Evolutionary conservation across 768 basidiomycete species (phyloP), one percentile per base, ranked within the genome.

Genomic region (Boletus barrowsii): DNA sequence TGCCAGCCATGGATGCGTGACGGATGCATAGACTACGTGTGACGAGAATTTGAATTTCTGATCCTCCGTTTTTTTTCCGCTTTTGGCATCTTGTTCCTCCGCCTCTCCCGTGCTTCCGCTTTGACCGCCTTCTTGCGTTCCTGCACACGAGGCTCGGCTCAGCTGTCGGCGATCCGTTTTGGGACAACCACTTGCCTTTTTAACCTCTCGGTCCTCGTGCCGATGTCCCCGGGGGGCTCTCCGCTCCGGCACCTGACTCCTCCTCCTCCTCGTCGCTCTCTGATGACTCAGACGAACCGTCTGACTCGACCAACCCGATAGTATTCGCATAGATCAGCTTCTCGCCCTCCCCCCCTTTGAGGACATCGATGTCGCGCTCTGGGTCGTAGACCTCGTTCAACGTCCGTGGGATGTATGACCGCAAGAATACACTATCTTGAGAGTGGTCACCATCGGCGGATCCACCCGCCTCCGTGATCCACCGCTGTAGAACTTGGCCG

Each of bases 71-170:
- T 92, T 78, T 98, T 98, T 73, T 96, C 93, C 40, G 88, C 84
- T 68, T 98, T 98, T 43, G 95, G 90, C 79, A 98, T 93, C 76
- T 98, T 98, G 62, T 82, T 78, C 71, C 93, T 92, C 57, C 96
- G 80, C 69, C 82, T 89, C 75, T 97, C 94, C 64, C 86, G 80
- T 37, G 89, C 86, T 69, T 91, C 90, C 51, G 85, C 87, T 69
- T 98, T 98, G 26, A 80, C 83, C 5, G 86, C 84, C 67, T 91
- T 91, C 74, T 98, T 98, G 22, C 95, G 84, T 70, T 95, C 93
- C 94, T 96, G 61, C 17, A 53, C 49, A 51, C 51, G 55, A 52
- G 35, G 48, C 50, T 56, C 37, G 35, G 48, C 50, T 56, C 37
- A 45, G 53, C 51, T 33, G 32, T 41, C 44, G 33, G 58, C 22